Evolutionary conservation across 2,329 filamentous ascomycete genomes (phyloP), one percentile per base, ranked within the genome.

Genomic region (Aureobasidium sp.): DNA sequence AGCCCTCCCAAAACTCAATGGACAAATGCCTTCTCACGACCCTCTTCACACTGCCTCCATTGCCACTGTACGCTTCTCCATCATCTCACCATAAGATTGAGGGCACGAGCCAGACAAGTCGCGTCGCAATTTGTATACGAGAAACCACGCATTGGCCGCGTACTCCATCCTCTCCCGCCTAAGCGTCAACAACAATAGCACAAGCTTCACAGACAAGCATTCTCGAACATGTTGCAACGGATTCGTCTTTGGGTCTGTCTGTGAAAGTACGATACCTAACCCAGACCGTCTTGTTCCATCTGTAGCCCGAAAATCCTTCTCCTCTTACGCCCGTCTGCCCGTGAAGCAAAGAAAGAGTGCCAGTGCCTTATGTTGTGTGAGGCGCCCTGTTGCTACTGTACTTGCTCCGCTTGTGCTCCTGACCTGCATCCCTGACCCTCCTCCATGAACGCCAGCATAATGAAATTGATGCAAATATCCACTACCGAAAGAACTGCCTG

Each of bases 61-160:
- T 17, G 27, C n/a, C 29, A 33, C 12, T 17, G 5, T 35, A 5
- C 39, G 29, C 24, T 9, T 15, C 27, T 24, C 17, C 17, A 4
- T 11, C 17, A 8, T 11, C 17, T 19, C 22, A 29, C 19, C 24
- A 19, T 12, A 45, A 57, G n/a, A 27, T 54, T 44, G 27, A 45
- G 53, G 39, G 53, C 53, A 57, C 53, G 53, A 57, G 53, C 53
- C 53, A 44, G 29, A 42, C 39, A 44, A 17, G 24, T 42, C 22
- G 52, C 39, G 27, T 39, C 39, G 39, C 53, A 45, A 45, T 44
- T 35, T 35, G 39, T 35, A 45, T 57, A 35, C 53, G 53, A 57
- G 52, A 29, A 44, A 39, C 52, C 37, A 44, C 52, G 52, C 39
- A 35, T 44, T 45, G 39, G 40, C 39, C 40, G 53, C 53, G 53